These are phyloP conservation scores for Fusarium lateritium DNA, from an alignment of 2,329 filamentous ascomycete species.

Conservation along the genomic window DNA sequence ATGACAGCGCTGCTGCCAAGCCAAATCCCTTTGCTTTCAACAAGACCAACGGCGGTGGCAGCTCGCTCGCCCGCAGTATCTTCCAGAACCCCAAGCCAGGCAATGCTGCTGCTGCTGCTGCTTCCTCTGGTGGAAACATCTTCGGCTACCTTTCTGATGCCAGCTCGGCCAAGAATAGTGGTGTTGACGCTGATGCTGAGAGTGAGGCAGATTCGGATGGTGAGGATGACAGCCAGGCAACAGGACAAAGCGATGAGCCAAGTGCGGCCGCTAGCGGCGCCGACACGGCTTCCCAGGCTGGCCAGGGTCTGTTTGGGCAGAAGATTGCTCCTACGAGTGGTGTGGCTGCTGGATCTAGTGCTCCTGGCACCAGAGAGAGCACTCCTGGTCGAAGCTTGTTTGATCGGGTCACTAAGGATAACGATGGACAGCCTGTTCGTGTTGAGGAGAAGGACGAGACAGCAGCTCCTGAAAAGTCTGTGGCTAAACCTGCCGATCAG, in stretches of 20 bases:
- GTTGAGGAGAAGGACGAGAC: constrained; percentile 50
- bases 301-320: constrained; percentile 46
- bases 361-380: constrained; percentile 61
- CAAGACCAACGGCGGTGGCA: constrained; percentile 55
- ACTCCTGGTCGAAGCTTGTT: constrained; percentile 67
- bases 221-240: constrained; percentile 59
- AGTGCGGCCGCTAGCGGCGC: constrained; percentile 60
- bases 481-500: constrained; percentile 54
- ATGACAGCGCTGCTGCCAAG: constrained; percentile 51
- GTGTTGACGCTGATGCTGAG: constrained; percentile 63
- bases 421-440: constrained; percentile 65
- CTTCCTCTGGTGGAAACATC: constrained; percentile 62
- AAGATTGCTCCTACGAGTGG: constrained; percentile 52
- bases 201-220: constrained; percentile 61
- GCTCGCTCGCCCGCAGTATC: constrained; percentile 59
- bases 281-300: constrained; percentile 56
- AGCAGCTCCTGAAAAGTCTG: constrained; percentile 45
- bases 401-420: constrained; percentile 67
- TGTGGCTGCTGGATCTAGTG: constrained; percentile 52
- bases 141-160: constrained; percentile 73
- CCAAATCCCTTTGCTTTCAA: constrained; percentile 53
- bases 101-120: constrained; percentile 36
- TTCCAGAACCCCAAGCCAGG: constrained; percentile 58
- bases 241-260: constrained; percentile 60
- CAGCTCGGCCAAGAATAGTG: constrained; percentile 69